Evolutionary conservation across 257 asterid genomes (phyloP), one percentile per base, ranked within the genome.

Genomic region (Primulina huaijiensis): DNA sequence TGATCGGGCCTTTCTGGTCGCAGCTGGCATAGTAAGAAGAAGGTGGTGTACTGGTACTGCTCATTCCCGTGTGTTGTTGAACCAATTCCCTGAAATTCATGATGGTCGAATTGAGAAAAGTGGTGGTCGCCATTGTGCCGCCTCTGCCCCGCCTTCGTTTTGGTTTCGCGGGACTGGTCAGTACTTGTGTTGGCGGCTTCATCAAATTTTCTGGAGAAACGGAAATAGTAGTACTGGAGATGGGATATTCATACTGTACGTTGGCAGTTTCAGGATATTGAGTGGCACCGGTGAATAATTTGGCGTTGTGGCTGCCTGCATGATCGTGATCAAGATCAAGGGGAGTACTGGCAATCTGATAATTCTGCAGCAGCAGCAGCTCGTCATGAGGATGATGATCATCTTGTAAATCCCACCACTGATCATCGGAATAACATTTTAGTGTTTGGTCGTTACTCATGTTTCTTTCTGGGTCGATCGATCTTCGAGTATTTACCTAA

Each of bases 51-150:
- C 12, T 2, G 5, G 2, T 14, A 43, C 6, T 43, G 21, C 57
- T 17, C 57, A 50, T 50, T 50, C 92, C 95, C 2, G 92, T 88
- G 59, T 86, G 83, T 70, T 86, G 86, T 78, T 88, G 95, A 59
- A 88, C 95, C 53, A 86, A 60, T 11, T 86, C 71, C 56, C 95
- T 75, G 62, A 88, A 88, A 65, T 88, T 78, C 46, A 76, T 67
- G 66, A 78, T 77, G 74, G 80, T 84, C 0, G 92, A 86, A 63
- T 80, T 88, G 4, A 88, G 75, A 20, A 82, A 82, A 1, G 90
- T 86, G 0, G 89, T 84, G 5, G 95, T 73, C 2, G 76, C 72
- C 55, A 20, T 65, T 76, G 74, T 7, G 83, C 67, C 38, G 65
- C 78, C 81, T 61, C 80, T 77, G 0, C 81, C 72, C 12, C 92